Evolutionary conservation across 371 early-diverging fungal genomes (phyloP).

Genomic region (Mucor saturninus): DNA sequence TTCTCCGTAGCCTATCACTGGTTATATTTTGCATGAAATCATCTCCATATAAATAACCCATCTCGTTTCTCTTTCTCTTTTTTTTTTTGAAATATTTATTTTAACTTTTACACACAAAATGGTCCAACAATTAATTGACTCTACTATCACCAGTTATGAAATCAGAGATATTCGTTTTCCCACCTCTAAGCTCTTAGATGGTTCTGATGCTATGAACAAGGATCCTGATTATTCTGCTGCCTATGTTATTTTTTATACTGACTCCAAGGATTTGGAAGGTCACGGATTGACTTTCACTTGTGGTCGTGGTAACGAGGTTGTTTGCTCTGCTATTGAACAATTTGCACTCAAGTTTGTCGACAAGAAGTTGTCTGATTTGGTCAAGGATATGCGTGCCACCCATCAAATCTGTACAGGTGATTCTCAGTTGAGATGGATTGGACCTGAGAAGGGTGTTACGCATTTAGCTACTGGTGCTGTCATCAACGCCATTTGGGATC

Average conservation of each 20-base stretch:
- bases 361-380: constrained; percentile 37
- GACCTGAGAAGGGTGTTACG: constrained; percentile 59
- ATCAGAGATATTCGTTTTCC: constrained; percentile 58
- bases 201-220: constrained; percentile 62
- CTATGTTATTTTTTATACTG: constrained; percentile 54
- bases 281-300: constrained; percentile 59
- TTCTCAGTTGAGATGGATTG: constrained; percentile 58
- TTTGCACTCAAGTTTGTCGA: constrained; percentile 49
- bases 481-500: constrained; percentile 61
- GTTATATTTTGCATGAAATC: background rate
- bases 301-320: constrained; percentile 56
- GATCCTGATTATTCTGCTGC: constrained; percentile 62
- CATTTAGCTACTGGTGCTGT: constrained; percentile 60
- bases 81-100: background rate
- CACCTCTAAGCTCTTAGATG: constrained; percentile 50
- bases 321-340: constrained; percentile 48
- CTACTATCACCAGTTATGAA: constrained; percentile 49
- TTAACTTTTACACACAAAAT: background rate
- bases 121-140: constrained; percentile 15
- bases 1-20: constrained; percentile 18
- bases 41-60: constrained; percentile 4
- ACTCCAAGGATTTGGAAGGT: constrained; percentile 36
- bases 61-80: background rate
- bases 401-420: constrained; percentile 57
- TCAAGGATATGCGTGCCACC: constrained; percentile 50